A percentile compares a stretch with the other conserved stretches of the same genome.
Conservation (phyloP, 345 rosid species). For the Populus pruinosa region DNA sequence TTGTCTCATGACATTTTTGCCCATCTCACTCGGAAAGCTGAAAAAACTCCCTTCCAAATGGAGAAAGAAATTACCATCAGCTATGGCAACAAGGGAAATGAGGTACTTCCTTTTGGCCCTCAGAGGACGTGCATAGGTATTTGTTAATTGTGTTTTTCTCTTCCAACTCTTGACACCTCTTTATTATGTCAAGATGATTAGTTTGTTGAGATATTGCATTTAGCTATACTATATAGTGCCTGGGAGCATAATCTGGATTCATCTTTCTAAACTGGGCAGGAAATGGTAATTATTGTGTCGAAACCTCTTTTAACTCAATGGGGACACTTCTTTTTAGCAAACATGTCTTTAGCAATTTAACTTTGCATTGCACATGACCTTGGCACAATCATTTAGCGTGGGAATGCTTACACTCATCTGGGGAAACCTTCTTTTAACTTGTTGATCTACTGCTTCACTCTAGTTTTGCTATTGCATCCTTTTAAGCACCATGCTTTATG, state of each 20-base stretch:
- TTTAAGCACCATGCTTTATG: not conserved
- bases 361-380: not conserved
- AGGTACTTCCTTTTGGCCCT: slow-evolving; percentile 47
- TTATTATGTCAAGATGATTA: not conserved
- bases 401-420: not conserved
- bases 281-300: no score
- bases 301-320: not conserved
- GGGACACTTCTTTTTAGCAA: not conserved
- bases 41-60: slow-evolving; percentile 35
- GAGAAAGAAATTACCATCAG: slow-evolving; percentile 77
- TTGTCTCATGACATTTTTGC: slow-evolving; percentile 9
- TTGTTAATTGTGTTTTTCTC: not conserved
- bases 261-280: not conserved
- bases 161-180: not conserved
- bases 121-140: not conserved
- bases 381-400: slow-evolving; percentile 1
- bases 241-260: not conserved
- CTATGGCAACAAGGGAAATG: slow-evolving; percentile 95
- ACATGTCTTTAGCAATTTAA: not conserved
- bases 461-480: not conserved
- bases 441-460: not conserved
- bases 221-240: not conserved
- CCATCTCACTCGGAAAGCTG: slow-evolving; percentile 40
- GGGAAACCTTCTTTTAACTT: not conserved
- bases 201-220: no score